A percentile compares a stretch with the other conserved stretches of the same genome.
These are phyloP conservation scores for Russula virescens DNA, from an alignment of 768 basidiomycete genomes.

Conservation along the genomic window DNA sequence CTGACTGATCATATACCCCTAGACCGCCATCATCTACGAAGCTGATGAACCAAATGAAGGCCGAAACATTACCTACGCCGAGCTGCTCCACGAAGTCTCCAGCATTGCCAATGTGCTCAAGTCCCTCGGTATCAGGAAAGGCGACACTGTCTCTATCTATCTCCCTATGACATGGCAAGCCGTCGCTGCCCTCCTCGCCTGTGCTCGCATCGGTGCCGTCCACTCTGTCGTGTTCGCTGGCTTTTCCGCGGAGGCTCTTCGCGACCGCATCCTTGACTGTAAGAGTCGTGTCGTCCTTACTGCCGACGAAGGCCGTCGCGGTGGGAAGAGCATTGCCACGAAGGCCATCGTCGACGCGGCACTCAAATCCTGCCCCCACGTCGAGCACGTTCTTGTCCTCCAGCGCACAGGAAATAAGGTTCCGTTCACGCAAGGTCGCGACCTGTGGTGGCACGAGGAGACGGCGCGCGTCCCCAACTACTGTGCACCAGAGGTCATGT, in stretches of 20 bases:
- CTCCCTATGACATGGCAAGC: conserved; percentile 95
- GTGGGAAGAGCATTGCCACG: conserved; percentile 92
- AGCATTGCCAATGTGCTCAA: conserved; percentile 89
- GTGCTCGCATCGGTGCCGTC: conserved; percentile 92
- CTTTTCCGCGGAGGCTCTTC: conserved; percentile 89
- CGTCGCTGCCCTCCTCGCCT: conserved; percentile 94
- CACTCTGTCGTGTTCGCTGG: conserved; percentile 98
- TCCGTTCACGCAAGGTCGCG: conserved; percentile 75
- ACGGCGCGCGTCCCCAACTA: conserved; percentile 74
- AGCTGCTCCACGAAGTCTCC: conserved; percentile 88
- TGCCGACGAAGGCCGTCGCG: conserved; percentile 88
- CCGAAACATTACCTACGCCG: conserved; percentile 66
- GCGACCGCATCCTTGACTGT: conserved; percentile 90
- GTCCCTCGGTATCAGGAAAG: conserved; percentile 85
- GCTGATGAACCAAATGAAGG: conserved; percentile 90
- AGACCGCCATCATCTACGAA: conserved; percentile 97
- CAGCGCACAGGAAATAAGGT: conserved; percentile 81
- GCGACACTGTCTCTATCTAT: conserved; percentile 90
- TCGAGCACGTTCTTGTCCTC: conserved; percentile 89
- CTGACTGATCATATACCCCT: conserved; percentile 28
- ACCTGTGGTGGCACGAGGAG: conserved; percentile 98
- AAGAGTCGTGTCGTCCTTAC: conserved; percentile 89
- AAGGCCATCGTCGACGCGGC: conserved; percentile 93
- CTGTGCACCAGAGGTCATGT: conserved; percentile 85
- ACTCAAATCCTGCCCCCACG: conserved; percentile 72